These are phyloP conservation scores for Kwoniella shandongensis DNA, from an alignment of 768 basidiomycete species.

Conservation along the genomic window DNA sequence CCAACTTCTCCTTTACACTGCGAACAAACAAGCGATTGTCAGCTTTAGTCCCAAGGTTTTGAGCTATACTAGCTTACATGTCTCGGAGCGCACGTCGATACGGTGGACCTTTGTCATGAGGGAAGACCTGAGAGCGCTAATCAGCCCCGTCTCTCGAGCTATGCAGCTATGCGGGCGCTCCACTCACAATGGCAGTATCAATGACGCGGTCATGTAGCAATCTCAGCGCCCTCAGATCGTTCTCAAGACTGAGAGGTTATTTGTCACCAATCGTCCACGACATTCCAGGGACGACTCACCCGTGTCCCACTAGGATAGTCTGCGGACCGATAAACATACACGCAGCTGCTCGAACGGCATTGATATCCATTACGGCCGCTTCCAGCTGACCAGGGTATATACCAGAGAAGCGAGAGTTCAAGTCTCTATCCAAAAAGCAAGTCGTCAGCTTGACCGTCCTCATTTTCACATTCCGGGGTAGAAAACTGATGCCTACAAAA, in stretches of 20 bases:
- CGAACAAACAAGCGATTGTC: conserved; percentile 1
- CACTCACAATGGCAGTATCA: conserved; percentile 69
- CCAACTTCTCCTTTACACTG: conserved; percentile 80
- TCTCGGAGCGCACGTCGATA: conserved; percentile 78
- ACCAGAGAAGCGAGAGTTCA: conserved; percentile 68
- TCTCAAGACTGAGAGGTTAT: conserved; percentile 87
- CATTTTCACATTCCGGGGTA: background rate
- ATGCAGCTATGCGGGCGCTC: background rate
- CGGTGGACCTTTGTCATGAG: conserved; percentile 73
- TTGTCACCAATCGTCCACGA: conserved; percentile 55
- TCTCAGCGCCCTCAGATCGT: conserved; percentile 86
- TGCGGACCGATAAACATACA: conserved; percentile 70
- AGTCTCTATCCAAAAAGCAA: conserved; percentile 65
- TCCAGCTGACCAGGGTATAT: conserved; percentile 38
- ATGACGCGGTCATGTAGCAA: conserved; percentile 79
- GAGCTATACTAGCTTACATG: conserved; percentile 60
- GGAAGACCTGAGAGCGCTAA: conserved; percentile 62
- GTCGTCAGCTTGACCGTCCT: background rate
- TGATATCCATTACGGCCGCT: conserved; percentile 66
- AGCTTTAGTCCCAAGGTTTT: background rate
- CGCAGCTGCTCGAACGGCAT: conserved; percentile 66
- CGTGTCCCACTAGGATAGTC: conserved; percentile 78
- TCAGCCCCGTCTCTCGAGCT: background rate
- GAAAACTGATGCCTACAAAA: conserved; percentile 40
- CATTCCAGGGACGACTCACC: conserved; percentile 30